A percentile compares a stretch with the other conserved stretches of the same genome.
phyloP scores from a whole-genome alignment of 1,139 yeast species.

The Saccharomyces hybrid region DNA sequence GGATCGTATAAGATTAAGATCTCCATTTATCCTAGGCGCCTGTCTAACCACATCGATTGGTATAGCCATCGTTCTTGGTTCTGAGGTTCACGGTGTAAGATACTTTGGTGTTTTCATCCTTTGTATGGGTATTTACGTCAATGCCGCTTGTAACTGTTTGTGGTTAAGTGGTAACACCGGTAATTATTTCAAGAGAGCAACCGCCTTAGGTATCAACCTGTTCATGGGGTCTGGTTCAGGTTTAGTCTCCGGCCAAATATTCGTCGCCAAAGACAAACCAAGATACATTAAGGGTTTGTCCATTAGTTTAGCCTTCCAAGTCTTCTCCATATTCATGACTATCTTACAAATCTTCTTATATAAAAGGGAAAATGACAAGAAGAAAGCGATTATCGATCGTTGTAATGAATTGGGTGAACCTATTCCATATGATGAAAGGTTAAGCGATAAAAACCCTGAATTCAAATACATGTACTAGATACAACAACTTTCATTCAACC shows the following conservation, averaged over 20 bases:
- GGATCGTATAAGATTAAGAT: constrained; percentile 35
- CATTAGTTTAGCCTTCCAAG: constrained; percentile 46
- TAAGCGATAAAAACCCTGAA: constrained; percentile 58
- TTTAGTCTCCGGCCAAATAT: constrained; percentile 41
- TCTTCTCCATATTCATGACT: constrained; percentile 43
- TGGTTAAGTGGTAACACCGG: constrained; percentile 43
- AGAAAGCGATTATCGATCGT: constrained; percentile 29
- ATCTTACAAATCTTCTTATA: constrained; percentile 39
- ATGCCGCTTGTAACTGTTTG: constrained; percentile 39
- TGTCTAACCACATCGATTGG: constrained; percentile 37
- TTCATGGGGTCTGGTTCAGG: constrained; percentile 43
- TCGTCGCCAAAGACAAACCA: constrained; percentile 31
- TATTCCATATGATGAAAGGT: constrained; percentile 43
- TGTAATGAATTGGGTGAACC: constrained; percentile 34
- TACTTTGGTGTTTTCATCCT: constrained; percentile 44
- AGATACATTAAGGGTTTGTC: constrained; percentile 35
- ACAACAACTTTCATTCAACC: neutral
- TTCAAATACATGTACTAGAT: constrained; percentile 41
- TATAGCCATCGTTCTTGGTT: constrained; percentile 35
- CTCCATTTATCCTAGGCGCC: constrained; percentile 34
- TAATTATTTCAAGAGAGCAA: constrained; percentile 41
- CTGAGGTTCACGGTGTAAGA: constrained; percentile 34
- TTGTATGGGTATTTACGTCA: constrained; percentile 37
- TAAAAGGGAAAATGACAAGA: constrained; percentile 38
- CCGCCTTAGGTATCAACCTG: constrained; percentile 40